Evolutionary conservation across 2,329 filamentous ascomycete species (phyloP).

Genomic region (Fusarium torreyae): DNA sequence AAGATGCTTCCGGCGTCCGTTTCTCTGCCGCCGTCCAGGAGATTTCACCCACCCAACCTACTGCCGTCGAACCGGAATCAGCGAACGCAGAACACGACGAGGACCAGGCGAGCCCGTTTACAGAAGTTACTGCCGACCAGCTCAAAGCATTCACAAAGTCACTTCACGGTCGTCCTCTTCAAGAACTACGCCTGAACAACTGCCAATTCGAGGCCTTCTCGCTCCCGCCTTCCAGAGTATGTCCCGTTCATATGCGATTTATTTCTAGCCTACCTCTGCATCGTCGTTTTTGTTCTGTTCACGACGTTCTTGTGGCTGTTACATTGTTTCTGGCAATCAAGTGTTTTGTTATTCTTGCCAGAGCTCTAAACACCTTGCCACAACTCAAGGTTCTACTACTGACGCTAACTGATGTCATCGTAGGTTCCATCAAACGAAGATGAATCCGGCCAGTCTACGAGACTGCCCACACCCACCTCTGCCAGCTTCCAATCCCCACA

Average conservation of each 20-base stretch:
- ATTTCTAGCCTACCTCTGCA: conserved; percentile 9
- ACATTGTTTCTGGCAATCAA: background rate
- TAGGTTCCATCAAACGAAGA: conserved; percentile 75
- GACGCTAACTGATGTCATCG: conserved; percentile 50
- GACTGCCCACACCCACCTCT: conserved; percentile 75
- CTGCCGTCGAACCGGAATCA: conserved; percentile 47
- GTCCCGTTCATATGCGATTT: conserved; percentile 54
- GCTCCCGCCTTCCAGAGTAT: conserved; percentile 85
- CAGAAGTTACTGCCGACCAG: conserved; percentile 71
- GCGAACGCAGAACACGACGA: conserved; percentile 41
- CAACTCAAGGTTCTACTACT: conserved; percentile 37
- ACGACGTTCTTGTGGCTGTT: background rate
- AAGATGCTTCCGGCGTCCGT: conserved; percentile 69
- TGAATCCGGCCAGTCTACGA: conserved; percentile 72
- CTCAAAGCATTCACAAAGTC: conserved; percentile 80
- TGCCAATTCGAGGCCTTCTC: conserved; percentile 94
- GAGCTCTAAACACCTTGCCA: background rate
- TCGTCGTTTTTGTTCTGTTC: background rate
- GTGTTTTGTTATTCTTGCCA: conserved; percentile 5
- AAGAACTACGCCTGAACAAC: conserved; percentile 86
- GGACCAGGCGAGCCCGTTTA: conserved; percentile 52
- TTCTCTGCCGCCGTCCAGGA: conserved; percentile 81
- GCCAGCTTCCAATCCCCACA: conserved; percentile 76
- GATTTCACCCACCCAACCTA: conserved; percentile 68
- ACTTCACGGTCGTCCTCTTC: conserved; percentile 81